Base-by-base conservation (phyloP, 345 rosid species). In the Eucalyptus albens region DNA sequence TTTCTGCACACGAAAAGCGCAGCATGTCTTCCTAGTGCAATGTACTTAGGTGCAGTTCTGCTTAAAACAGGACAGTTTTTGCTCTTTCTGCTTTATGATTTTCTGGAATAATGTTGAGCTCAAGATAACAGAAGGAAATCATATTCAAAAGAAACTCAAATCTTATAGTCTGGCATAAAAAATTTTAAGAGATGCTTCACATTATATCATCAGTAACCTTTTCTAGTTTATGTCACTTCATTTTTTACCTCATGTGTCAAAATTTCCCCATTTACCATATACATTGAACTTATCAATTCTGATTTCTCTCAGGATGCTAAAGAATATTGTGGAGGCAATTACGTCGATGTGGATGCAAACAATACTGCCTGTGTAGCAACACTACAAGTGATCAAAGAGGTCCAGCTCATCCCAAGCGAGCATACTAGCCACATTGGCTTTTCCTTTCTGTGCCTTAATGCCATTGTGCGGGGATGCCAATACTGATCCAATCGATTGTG, bases 381-480 rank as follows among this genome's bases (percentile, higher is more conserved):
- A 22, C 81, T 92, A 72, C 87, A 89, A 55, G 83, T 60, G 31
- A 92, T 92, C 88, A 90, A 89, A 86, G 88, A 88, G 88, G 93
- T 92, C 83, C 47, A 6, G 83, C 83, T 77, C 83, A 77, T 77
- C 45, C 45, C 15, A 42, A 37, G 27, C 47, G 27, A 77, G 47
- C 83, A 72, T 37, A 6, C 83, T 11, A 21, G 83, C 83, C 83
- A 77, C 83, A 17, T 37, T 37, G 83, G 83, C 83, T 77, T 11
- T 77, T 77, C 47, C 83, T 11, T 37, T 21, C 24, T 37, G 83
- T 77, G 83, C 45, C 47, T 37, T 19, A 11, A 3, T 4, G 15
- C 19, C 83, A 10, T 77, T 11, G 83, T 77, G 47, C 47, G 5
- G 27, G 83, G 83, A 40, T 37, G 50, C 40, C 42, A 12, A 13